These are phyloP conservation scores for Fusarium nurragi DNA, from an alignment of 2,329 filamentous ascomycete species.

Conservation along the genomic window DNA sequence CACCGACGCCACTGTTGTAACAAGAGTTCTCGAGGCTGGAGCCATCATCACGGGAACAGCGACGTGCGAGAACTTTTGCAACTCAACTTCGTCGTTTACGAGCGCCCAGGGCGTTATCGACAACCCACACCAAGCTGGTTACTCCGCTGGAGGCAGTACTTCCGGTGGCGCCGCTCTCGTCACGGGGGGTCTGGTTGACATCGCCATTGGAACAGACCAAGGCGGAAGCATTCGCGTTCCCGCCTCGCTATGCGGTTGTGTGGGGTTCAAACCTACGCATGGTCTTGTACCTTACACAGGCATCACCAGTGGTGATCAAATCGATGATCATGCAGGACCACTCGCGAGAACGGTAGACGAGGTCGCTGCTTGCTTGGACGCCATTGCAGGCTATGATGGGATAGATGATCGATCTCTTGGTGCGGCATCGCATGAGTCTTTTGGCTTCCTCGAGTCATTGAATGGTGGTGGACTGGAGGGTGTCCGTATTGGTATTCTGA, in stretches of 20 bases:
- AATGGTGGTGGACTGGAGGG: constrained; percentile 22
- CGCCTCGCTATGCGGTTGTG: constrained; percentile 52
- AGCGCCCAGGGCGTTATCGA: constrained; percentile 58
- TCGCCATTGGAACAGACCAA: constrained; percentile 60
- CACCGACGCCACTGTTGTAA: constrained; percentile 64
- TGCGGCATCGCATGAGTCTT: constrained; percentile 44
- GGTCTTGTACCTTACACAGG: constrained; percentile 63
- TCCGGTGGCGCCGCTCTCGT: constrained; percentile 59
- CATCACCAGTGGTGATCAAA: constrained; percentile 57
- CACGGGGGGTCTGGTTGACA: constrained; percentile 53
- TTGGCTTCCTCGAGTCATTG: constrained; percentile 17
- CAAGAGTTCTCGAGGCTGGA: constrained; percentile 60
- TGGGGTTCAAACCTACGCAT: constrained; percentile 62
- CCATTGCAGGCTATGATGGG: constrained; percentile 58
- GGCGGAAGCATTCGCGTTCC: constrained; percentile 59
- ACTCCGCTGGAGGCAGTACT: constrained; percentile 60
- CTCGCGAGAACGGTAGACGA: constrained; percentile 54
- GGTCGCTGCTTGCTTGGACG: constrained; percentile 54
- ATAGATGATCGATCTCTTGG: constrained; percentile 58
- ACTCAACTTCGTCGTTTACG: constrained; percentile 58
- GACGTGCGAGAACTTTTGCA: constrained; percentile 64
- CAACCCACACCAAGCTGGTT: constrained; percentile 56
- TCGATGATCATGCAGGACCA: constrained; percentile 61
- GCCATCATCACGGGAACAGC: constrained; percentile 60
- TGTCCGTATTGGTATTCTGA: constrained; percentile 55